Evolutionary conservation across 495 filamentous ascomycete genomes (phyloP).

Genomic region (Entonaema liquescens): DNA sequence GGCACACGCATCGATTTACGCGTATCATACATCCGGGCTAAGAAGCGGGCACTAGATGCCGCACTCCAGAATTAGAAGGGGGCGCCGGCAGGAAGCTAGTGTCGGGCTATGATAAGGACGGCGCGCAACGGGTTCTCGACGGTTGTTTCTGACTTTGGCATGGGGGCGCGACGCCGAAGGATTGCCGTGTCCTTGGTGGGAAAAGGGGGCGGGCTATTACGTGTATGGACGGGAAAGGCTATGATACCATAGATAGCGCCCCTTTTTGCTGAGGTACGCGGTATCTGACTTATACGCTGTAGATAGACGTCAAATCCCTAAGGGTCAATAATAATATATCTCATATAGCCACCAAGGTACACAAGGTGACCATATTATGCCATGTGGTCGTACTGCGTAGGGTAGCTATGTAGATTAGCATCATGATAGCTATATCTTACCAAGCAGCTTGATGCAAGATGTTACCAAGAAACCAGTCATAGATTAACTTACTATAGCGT

Average conservation of each 20-base stretch:
- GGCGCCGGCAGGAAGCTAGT: slow-evolving; percentile 25
- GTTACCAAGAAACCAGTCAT: neutral
- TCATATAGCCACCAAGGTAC: neutral
- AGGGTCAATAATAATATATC: neutral
- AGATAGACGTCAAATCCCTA: neutral
- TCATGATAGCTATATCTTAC: slow-evolving; percentile 1
- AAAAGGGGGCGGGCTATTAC: neutral
- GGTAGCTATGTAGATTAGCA: neutral
- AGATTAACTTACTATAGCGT: neutral
- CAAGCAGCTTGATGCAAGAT: slow-evolving; percentile 1
- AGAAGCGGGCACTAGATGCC: slow-evolving; percentile 19
- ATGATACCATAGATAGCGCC: neutral
- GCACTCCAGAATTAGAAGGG: slow-evolving; percentile 11
- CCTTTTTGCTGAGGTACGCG: neutral
- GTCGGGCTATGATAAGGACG: slow-evolving; percentile 13
- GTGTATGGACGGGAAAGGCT: neutral
- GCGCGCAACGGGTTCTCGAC: slow-evolving; percentile 17
- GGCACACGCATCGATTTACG: neutral
- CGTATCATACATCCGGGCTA: slow-evolving; percentile 5
- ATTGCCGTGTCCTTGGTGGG: neutral
- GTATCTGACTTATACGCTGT: neutral
- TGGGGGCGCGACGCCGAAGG: neutral
- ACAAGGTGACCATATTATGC: slow-evolving; percentile 1
- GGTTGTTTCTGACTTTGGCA: slow-evolving; percentile 1
- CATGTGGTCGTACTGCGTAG: slow-evolving; percentile 1